A percentile compares a stretch with the other conserved stretches of the same genome.
Conservation (phyloP, 208 protist species). For the Leishmania amazonensis region DNA sequence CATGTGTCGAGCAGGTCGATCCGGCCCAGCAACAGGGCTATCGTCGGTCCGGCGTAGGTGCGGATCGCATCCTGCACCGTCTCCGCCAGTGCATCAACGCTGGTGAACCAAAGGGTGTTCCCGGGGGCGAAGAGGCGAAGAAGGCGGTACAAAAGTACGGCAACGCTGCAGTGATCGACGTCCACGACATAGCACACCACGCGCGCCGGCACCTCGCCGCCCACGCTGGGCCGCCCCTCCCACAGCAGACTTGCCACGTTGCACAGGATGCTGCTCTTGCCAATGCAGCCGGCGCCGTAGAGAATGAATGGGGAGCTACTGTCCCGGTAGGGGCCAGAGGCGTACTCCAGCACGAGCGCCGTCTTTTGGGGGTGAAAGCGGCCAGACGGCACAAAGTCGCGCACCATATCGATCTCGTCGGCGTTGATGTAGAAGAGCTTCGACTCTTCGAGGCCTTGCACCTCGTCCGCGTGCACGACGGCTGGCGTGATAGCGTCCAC, state of each 20-base stretch:
- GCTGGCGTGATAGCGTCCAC: slow-evolving; percentile 7
- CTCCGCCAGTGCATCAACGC: slow-evolving; percentile 41
- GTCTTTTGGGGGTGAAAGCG: slow-evolving; percentile 35
- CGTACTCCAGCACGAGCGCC: slow-evolving; percentile 45
- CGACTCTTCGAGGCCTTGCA: slow-evolving; percentile 17
- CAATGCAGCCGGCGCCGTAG: slow-evolving; percentile 58
- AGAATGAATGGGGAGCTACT: slow-evolving; percentile 68
- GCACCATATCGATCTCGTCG: slow-evolving; percentile 25
- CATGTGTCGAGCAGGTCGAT: slow-evolving; percentile 65
- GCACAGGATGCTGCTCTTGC: slow-evolving; percentile 62
- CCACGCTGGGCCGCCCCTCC: slow-evolving; percentile 16
- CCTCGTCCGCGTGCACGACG: slow-evolving; percentile 3
- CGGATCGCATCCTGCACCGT: slow-evolving; percentile 51
- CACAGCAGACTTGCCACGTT: slow-evolving; percentile 43
- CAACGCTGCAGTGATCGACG: slow-evolving; percentile 46
- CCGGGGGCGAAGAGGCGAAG: slow-evolving; percentile 47
- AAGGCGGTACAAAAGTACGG: slow-evolving; percentile 63
- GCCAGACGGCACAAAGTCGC: slow-evolving; percentile 17
- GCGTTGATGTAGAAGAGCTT: slow-evolving; percentile 22
- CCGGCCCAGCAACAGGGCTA: slow-evolving; percentile 59
- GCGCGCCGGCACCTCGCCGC: slow-evolving; percentile 15
- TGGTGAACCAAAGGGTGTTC: slow-evolving; percentile 39
- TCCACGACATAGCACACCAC: slow-evolving; percentile 49
- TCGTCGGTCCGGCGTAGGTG: slow-evolving; percentile 51
- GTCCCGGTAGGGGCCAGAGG: slow-evolving; percentile 29